A percentile compares a stretch with the other conserved stretches of the same genome.
phyloP scores from a whole-genome alignment of 2,329 filamentous ascomycete genomes.

The Ophiostoma sp. region DNA sequence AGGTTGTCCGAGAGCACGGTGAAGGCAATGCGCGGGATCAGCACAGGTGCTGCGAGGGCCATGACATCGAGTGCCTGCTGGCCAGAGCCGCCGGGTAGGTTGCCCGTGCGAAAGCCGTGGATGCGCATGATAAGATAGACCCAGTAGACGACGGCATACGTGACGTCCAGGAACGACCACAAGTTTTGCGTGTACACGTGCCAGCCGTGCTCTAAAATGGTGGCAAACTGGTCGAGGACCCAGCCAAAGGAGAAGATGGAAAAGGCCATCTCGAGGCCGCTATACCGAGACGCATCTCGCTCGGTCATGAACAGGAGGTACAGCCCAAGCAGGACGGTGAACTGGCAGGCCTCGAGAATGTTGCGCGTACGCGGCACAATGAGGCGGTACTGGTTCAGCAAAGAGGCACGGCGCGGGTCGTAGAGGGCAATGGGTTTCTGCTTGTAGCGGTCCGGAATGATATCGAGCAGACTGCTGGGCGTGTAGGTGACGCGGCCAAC shows the following conservation, averaged over 20 bases:
- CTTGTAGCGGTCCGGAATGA: slow-evolving; percentile 82
- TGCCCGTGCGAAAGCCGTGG: slow-evolving; percentile 52
- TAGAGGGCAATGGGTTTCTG: slow-evolving; percentile 76
- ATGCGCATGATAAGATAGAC: slow-evolving; percentile 64
- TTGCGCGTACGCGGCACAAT: slow-evolving; percentile 76
- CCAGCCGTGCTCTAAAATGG: slow-evolving; percentile 68
- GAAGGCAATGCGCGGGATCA: slow-evolving; percentile 75
- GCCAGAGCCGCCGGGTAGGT: slow-evolving; percentile 40
- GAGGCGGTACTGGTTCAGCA: slow-evolving; percentile 79
- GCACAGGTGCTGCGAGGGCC: slow-evolving; percentile 70
- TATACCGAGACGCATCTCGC: slow-evolving; percentile 54
- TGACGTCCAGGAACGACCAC: slow-evolving; percentile 81
- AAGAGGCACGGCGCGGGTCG: slow-evolving; percentile 66
- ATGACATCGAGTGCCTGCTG: slow-evolving; percentile 72
- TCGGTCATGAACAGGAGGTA: slow-evolving; percentile 69
- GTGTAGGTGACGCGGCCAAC: slow-evolving; percentile 76
- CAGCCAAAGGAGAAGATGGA: slow-evolving; percentile 71
- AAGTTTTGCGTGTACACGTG: slow-evolving; percentile 81
- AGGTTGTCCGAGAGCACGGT: slow-evolving; percentile 79
- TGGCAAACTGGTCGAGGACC: slow-evolving; percentile 72
- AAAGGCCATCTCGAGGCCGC: slow-evolving; percentile 60
- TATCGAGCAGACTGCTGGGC: slow-evolving; percentile 73
- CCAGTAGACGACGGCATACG: slow-evolving; percentile 67
- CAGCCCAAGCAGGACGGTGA: slow-evolving; percentile 60
- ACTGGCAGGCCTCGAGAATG: slow-evolving; percentile 68